Evolutionary conservation across 2,329 filamentous ascomycete genomes (phyloP), one percentile per base, ranked within the genome.

Genomic region (Fusarium piperis): DNA sequence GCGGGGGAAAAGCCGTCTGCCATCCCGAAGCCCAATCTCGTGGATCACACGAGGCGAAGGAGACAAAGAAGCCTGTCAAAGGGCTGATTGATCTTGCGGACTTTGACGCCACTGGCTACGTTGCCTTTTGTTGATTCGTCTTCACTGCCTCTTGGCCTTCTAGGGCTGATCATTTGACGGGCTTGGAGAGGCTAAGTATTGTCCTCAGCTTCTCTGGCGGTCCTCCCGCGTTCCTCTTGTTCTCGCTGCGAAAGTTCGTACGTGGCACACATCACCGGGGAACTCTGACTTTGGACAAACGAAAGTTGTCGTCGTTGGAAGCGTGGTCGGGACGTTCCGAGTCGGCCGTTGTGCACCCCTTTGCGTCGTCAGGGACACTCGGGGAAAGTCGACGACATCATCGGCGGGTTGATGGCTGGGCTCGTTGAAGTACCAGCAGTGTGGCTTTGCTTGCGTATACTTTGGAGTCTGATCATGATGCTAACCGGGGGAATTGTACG

Each of bases 61-160:
- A n/a, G 33, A 51, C 52, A 18, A 59, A 52, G 46, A 30, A 23
- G 26, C 15, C 38, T 41, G 18, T 12, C 18, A 23, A 20, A 41
- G n/a, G 18, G 12, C 6, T 41, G 38, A 39, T 39, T n/a, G 20
- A 44, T 44, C 11, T 7, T 20, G 20, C 18, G 4, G 44, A 46
- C 44, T 32, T 33, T 65, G 68, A 59, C 64, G 68, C 68, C 68
- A 65, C 59, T 15, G 20, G 35, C 67, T 53, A 28, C 13, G 35
- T 67, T 38, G 16, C 41, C 35, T 48, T 46, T 38, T 18, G 30
- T 33, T n/a, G 16, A n/a, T n/a, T n/a, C n/a, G n/a, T n/a, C n/a
- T 48, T 61, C 35, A n/a, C 52, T 20, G 55, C 23, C 16, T 11
- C 18, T 53, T 44, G 28, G 26, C 18, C n/a, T 52, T 26, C 30